Base-by-base conservation (phyloP, 148 eudicot species). In the Arbutus unedo region DNA sequence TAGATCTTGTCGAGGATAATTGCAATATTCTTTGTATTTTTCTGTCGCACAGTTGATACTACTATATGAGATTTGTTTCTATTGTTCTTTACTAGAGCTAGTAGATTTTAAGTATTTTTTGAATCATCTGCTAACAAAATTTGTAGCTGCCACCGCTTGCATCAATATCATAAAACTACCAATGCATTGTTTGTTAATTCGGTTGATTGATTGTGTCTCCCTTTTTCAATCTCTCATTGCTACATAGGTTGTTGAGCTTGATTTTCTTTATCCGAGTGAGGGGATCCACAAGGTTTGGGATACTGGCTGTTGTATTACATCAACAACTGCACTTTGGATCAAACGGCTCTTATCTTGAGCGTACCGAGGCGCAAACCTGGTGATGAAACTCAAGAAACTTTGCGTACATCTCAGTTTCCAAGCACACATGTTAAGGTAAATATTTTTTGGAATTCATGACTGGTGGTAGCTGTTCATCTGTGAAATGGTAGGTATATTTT, bases 271-370 rank as follows among this genome's bases (percentile, higher is more conserved):
- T 87, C 98, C 98, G 47, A 94, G 98, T 78, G 98, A 94, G 87
- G 98, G 98, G 57, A 87, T 94, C 76, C 98, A 94, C 84, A 91
- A 84, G 87, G 93, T 96, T 3, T 94, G 98, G 98, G 96, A 94
- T 82, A 84, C 68, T 82, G 98, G 98, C 53, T 93, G 89, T 54
- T 85, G 98, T 72, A 94, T 94, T 75, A 94, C 98, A 67, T 85
- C 92, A 64, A 89, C 93, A 78, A 96, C 96, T 78, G 98, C 98
- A 94, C 93, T 59, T 70, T 74, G 57, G 98, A 94, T 85, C 98
- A 94, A 85, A 78, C 96, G 51, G 98, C 98, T 56, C 95, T 94
- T 74, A 91, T 94, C 77, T 86, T 94, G 91, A 94, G 98, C 78
- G 91, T 94, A 60, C 98, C 98, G 49, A 88, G 89, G 83, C 95